Conservation (phyloP, 352 stramenopile species). For the Phytophthora fragariaefolia region DNA sequence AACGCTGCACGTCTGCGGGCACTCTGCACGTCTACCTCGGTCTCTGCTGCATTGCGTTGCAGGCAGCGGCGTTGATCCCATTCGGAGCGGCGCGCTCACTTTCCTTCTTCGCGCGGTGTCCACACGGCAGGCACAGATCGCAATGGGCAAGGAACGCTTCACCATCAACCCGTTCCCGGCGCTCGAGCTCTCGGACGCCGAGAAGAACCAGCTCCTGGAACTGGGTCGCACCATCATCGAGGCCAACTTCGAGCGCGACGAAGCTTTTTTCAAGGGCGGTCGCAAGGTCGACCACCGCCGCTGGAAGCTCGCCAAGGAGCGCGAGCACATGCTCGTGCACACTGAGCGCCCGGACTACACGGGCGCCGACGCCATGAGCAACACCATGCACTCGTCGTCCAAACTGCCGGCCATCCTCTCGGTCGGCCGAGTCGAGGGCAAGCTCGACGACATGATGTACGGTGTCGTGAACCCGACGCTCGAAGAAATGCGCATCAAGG, state of each 20-base stretch:
- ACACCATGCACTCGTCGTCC: constrained; percentile 32
- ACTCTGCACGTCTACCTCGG: constrained; percentile 14
- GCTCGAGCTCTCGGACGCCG: constrained; percentile 38
- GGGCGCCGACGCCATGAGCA: constrained; percentile 31
- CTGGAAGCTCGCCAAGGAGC: constrained; percentile 51
- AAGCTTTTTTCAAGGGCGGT: constrained; percentile 38
- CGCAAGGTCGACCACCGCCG: constrained; percentile 35
- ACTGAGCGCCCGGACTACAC: constrained; percentile 43
- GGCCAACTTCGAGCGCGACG: constrained; percentile 43
- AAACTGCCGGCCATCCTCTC: constrained; percentile 42
- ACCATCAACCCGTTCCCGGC: constrained; percentile 48
- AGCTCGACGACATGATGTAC: constrained; percentile 54
- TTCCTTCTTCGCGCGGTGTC: constrained; percentile 26
- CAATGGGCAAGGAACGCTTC: constrained; percentile 43
- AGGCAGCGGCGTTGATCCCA: constrained; percentile 2
- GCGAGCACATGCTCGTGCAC: constrained; percentile 41
- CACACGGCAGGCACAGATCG: neutral
- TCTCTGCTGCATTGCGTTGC: constrained; percentile 31
- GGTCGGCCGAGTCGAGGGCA: constrained; percentile 36
- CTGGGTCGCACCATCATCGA: constrained; percentile 44
- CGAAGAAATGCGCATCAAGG: constrained; percentile 49
- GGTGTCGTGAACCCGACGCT: constrained; percentile 43
- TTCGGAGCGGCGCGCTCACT: constrained; percentile 15
- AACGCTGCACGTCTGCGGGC: constrained; percentile 6
- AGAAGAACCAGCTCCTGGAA: constrained; percentile 46